A percentile compares a stretch with the other conserved stretches of the same genome.
Evolutionary conservation across 768 basidiomycete species (phyloP).

Genomic region (Mycena leptocephala): DNA sequence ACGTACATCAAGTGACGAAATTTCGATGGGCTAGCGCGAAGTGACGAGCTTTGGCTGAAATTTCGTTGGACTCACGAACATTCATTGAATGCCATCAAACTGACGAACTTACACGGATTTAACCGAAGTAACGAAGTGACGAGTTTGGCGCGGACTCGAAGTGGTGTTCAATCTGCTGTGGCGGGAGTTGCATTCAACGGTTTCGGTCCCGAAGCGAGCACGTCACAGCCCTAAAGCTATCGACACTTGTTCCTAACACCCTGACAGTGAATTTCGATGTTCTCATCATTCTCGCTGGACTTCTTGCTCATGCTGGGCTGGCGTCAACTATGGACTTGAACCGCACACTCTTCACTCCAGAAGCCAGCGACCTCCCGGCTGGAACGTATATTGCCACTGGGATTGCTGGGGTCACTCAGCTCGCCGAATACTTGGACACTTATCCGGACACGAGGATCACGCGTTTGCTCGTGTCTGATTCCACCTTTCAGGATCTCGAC

Average conservation of each 20-base stretch:
- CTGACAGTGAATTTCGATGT: slow-evolving; percentile 1
- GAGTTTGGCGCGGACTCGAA: no score
- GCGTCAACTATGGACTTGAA: slow-evolving; percentile 11
- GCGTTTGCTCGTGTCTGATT: slow-evolving; percentile 6
- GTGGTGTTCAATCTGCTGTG: neutral
- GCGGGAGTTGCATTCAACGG: neutral
- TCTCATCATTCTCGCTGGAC: slow-evolving; percentile 10
- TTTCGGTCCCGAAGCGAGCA: neutral
- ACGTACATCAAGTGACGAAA: no score
- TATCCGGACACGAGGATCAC: slow-evolving; percentile 2
- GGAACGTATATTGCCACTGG: slow-evolving; percentile 17
- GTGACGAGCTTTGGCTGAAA: no score
- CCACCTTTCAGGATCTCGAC: slow-evolving; percentile 7
- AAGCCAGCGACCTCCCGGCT: neutral
- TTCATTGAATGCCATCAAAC: no score
- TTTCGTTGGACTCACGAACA: no score
- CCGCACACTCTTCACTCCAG: slow-evolving; percentile 13
- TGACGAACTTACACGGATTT: no score
- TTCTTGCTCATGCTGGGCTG: slow-evolving; percentile 10
- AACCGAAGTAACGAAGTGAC: no score
- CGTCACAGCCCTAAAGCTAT: neutral
- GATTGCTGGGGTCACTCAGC: slow-evolving; percentile 4
- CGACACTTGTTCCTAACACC: neutral
- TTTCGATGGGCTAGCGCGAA: no score
- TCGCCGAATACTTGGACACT: slow-evolving; percentile 12